phyloP scores from a whole-genome alignment of 1,284 basidiomycete species.

The Cutaneotrichosporon sp. region DNA sequence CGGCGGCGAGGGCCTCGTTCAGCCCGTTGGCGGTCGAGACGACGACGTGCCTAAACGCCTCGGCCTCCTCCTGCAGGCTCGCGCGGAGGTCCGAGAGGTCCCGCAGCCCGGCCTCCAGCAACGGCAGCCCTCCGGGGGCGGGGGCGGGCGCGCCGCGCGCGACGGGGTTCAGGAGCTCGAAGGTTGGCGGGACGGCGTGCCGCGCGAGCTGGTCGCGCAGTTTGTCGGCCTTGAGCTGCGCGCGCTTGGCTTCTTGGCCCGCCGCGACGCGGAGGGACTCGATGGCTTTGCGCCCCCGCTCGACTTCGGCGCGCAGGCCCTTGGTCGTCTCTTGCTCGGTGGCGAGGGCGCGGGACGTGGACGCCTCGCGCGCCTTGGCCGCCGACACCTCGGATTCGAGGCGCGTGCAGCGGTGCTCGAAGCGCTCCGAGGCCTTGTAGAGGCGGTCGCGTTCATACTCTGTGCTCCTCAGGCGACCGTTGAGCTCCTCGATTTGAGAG shows the following conservation, averaged over 20 bases:
- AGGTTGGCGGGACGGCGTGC: conserved; percentile 44
- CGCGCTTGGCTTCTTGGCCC: conserved; percentile 69
- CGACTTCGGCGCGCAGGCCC: conserved; percentile 40
- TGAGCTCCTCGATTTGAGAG: conserved; percentile 71
- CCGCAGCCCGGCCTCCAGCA: conserved; percentile 69
- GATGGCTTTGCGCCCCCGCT: conserved; percentile 46
- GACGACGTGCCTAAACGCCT: conserved; percentile 67
- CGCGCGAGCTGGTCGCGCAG: conserved; percentile 73
- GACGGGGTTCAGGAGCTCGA: conserved; percentile 50
- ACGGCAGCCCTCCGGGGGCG: conserved; percentile 53
- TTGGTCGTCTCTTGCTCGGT: conserved; percentile 69
- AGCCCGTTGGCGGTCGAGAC: conserved; percentile 70
- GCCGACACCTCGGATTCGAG: conserved; percentile 59
- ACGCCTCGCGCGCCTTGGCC: conserved; percentile 66
- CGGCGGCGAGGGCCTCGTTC: conserved; percentile 56
- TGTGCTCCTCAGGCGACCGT: conserved; percentile 72
- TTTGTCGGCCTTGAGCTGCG: conserved; percentile 75
- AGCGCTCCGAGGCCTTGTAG: conserved; percentile 58
- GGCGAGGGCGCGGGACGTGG: conserved; percentile 31
- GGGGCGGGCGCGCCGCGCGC: conserved; percentile 35
- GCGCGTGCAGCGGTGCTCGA: conserved; percentile 38
- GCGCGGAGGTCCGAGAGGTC: conserved; percentile 70
- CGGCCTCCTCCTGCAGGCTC: conserved; percentile 69
- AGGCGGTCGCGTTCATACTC: conserved; percentile 82
- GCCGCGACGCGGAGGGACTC: conserved; percentile 51